A percentile compares a stretch with the other conserved stretches of the same genome.
Conservation (phyloP, 306 rosid species). For the Prunus armeniaca region DNA sequence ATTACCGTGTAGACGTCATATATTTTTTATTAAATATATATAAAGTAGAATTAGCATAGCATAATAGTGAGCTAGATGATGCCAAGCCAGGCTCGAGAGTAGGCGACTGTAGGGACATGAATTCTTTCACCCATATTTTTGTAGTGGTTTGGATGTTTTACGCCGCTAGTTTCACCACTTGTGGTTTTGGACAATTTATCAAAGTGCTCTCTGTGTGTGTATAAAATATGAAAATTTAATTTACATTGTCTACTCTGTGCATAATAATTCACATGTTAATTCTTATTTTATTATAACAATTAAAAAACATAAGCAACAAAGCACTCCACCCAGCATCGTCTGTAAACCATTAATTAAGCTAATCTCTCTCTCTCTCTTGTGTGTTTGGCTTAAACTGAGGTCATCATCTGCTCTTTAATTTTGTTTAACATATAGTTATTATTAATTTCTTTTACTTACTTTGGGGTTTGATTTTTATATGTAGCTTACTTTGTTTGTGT, state of each 20-base stretch:
- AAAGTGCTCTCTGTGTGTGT: not conserved
- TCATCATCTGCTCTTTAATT: not conserved
- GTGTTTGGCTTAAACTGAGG: not conserved
- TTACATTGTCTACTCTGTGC: not conserved
- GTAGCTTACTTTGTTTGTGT: not conserved
- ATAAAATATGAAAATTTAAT: not conserved
- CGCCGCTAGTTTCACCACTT: conserved; percentile 28
- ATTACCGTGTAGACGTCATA: too few species aligned
- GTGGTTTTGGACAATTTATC: conserved; percentile 1
- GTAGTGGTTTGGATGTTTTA: not conserved
- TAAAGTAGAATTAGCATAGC: too few species aligned
- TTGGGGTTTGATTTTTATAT: not conserved
- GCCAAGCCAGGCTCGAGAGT: too few species aligned
- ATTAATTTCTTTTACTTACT: not conserved
- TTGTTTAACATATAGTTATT: not conserved
- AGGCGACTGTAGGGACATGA: not conserved
- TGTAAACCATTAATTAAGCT: conserved; percentile 8
- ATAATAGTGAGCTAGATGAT: too few species aligned
- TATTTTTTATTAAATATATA: too few species aligned
- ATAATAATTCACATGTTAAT: not conserved
- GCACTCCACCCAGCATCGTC: conserved; percentile 7
- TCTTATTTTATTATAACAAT: not conserved
- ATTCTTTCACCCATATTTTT: not conserved
- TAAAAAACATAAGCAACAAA: not conserved
- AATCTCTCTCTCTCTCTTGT: not conserved